A percentile compares a stretch with the other conserved stretches of the same genome.
phyloP scores from a whole-genome alignment of 768 basidiomycete species.

The Collybiopsis confluens region DNA sequence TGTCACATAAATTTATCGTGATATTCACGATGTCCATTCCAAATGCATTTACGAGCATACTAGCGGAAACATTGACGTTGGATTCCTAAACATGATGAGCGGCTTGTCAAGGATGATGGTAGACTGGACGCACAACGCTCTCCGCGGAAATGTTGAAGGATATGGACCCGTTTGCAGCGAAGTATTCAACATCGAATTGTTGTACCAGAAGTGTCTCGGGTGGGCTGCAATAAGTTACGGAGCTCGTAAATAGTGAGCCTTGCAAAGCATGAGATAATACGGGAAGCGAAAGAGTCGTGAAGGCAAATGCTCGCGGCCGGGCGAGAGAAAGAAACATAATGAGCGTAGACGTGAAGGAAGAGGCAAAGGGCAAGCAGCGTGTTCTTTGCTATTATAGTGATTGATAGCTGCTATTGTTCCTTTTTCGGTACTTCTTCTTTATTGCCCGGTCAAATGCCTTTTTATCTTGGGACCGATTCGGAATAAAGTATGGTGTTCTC shows the following conservation, averaged over 20 bases:
- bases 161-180: conserved; percentile 66
- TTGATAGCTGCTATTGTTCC: conserved; percentile 13
- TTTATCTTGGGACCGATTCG: background rate
- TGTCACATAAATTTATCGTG: conserved; percentile 81
- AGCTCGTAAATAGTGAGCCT: conserved; percentile 70
- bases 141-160: conserved; percentile 84
- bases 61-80: conserved; percentile 78
- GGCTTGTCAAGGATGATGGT: conserved; percentile 8
- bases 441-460: conserved; percentile 12
- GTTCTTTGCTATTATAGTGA: background rate
- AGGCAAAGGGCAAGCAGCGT: background rate
- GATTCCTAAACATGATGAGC: conserved; percentile 44
- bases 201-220: conserved; percentile 77
- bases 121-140: conserved; percentile 62
- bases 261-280: conserved; percentile 43
- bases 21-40: conserved; percentile 78
- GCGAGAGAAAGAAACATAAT: conserved; percentile 67
- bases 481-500: background rate
- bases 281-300: conserved; percentile 27
- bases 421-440: conserved; percentile 13
- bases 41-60: conserved; percentile 82
- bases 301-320: conserved; percentile 62
- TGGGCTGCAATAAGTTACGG: conserved; percentile 82
- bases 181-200: conserved; percentile 71
- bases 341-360: conserved; percentile 20